Conservation (phyloP, 768 basidiomycete genomes). For the Auriscalpium orientale region DNA sequence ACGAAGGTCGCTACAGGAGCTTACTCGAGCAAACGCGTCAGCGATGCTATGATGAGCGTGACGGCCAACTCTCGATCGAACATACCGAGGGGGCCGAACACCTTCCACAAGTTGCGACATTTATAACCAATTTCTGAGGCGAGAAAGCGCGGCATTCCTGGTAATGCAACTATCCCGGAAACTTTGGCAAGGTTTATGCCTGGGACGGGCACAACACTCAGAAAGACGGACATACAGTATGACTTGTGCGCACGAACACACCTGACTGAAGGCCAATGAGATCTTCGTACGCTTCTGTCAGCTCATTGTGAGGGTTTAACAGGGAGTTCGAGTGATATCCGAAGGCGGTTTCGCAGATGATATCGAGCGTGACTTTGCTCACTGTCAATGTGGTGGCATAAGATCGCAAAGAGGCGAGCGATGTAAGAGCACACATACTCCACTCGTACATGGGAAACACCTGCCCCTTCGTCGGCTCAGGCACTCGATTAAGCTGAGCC, state of each 20-base stretch:
- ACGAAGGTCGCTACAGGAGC: slow-evolving; percentile 22
- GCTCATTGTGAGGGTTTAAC: slow-evolving; percentile 10
- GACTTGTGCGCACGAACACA: neutral
- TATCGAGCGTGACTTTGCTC: slow-evolving; percentile 16
- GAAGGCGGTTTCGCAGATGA: slow-evolving; percentile 16
- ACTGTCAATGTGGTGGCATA: neutral
- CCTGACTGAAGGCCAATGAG: slow-evolving; percentile 9
- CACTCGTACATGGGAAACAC: slow-evolving; percentile 13
- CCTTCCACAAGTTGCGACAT: neutral
- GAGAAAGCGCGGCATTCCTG: neutral
- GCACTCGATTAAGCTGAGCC: neutral
- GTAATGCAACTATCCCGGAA: neutral
- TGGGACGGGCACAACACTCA: neutral
- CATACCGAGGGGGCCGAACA: neutral
- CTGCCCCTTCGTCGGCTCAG: neutral
- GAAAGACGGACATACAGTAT: too few species aligned
- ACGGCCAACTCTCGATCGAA: slow-evolving; percentile 6
- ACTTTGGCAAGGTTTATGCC: neutral
- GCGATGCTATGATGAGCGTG: neutral
- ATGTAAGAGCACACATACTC: neutral
- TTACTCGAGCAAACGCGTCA: neutral
- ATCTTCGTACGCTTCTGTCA: slow-evolving; percentile 11
- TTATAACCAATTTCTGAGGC: neutral
- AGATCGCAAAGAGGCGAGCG: neutral
- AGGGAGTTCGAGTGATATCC: slow-evolving; percentile 13